A percentile compares a stretch with the other conserved stretches of the same genome.
Conservation (phyloP, 495 filamentous ascomycete species). For the Aspergillus avenaceus region DNA sequence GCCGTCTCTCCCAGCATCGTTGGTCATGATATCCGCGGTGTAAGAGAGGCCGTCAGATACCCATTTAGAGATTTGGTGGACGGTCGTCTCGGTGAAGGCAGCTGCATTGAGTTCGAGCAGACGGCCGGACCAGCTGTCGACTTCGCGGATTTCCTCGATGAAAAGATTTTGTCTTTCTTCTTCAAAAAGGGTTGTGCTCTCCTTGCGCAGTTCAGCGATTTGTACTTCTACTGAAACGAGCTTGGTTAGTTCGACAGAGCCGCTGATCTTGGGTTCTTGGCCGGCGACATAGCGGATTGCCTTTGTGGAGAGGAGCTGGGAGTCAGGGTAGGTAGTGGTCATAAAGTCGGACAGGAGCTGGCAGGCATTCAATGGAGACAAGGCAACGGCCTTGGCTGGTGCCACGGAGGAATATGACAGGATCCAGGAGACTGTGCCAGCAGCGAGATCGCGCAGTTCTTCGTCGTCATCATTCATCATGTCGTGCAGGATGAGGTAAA, state of each 20-base stretch:
- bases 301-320: constrained; percentile 26
- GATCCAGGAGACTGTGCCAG: constrained; percentile 44
- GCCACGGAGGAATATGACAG: constrained; percentile 36
- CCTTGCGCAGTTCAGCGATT: constrained; percentile 48
- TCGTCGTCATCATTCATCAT: constrained; percentile 86
- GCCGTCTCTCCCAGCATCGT: constrained; percentile 46
- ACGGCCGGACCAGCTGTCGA: constrained; percentile 56
- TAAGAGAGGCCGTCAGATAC: constrained; percentile 49
- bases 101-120: constrained; percentile 29
- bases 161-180: constrained; percentile 91
- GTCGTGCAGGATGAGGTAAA: constrained; percentile 55
- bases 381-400: constrained; percentile 22
- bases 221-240: constrained; percentile 38
- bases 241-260: constrained; percentile 5
- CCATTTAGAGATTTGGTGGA: constrained; percentile 46
- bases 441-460: constrained; percentile 68
- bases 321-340: constrained; percentile 30
- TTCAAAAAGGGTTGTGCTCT: constrained; percentile 72
- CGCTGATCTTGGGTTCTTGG: constrained; percentile 21
- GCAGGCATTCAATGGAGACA: constrained; percentile 45
- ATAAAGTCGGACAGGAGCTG: constrained; percentile 44
- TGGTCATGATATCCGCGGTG: constrained; percentile 32
- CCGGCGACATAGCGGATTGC: constrained; percentile 27
- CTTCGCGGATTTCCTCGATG: constrained; percentile 72
- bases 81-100: constrained; percentile 19